phyloP scores from a whole-genome alignment of 1,284 basidiomycete genomes.

The Naganishia albida region DNA sequence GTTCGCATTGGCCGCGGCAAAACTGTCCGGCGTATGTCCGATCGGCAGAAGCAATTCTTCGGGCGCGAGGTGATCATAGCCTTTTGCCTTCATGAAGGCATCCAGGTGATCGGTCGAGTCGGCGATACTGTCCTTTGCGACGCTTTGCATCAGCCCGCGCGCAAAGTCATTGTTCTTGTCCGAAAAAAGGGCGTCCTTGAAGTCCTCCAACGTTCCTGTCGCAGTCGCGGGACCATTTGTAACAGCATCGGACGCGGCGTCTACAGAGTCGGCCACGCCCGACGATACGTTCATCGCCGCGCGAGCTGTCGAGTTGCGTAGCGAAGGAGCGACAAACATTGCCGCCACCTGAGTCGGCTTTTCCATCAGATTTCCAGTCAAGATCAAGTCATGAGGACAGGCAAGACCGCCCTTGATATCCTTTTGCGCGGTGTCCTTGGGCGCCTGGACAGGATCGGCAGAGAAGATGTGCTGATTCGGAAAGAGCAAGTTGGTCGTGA shows the following conservation, averaged over 20 bases:
- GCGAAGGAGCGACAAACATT: background rate
- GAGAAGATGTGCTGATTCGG: conserved; percentile 1
- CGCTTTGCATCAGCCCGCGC: background rate
- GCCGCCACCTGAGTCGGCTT: background rate
- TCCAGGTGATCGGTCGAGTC: background rate
- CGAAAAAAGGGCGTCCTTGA: background rate
- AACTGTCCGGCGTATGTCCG: background rate
- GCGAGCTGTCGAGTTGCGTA: background rate
- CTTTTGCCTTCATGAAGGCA: background rate
- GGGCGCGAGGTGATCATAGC: background rate
- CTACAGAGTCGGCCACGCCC: background rate
- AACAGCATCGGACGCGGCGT: background rate
- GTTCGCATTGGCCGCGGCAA: background rate
- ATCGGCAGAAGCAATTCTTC: background rate
- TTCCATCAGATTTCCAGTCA: background rate
- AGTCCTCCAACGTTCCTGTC: background rate
- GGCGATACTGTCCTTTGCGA: background rate
- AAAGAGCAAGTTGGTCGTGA: conserved; percentile 9
- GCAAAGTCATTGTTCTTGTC: background rate
- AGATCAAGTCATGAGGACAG: background rate
- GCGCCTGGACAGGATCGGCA: conserved; percentile 1
- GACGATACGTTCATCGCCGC: background rate
- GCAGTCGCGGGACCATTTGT: background rate
- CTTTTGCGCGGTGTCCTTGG: background rate
- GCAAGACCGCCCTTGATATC: background rate